phyloP scores from a whole-genome alignment of 208 protist genomes.

The Leishmania lainsoni region DNA sequence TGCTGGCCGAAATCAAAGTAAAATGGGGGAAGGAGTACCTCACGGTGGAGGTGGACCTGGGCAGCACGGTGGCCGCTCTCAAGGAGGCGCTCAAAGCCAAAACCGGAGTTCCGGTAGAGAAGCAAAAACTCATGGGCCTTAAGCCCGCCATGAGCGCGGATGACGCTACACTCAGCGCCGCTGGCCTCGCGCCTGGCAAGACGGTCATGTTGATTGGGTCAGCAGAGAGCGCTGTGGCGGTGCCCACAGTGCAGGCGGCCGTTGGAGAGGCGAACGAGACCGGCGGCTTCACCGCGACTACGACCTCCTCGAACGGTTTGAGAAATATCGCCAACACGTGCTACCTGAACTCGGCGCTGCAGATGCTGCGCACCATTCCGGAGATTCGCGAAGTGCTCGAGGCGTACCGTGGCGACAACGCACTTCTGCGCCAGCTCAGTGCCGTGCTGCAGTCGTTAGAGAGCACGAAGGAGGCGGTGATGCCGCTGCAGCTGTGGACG shows the following conservation, averaged over 20 bases:
- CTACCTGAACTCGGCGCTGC: constrained; percentile 88
- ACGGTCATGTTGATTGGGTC: constrained; percentile 83
- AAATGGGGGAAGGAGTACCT: constrained; percentile 85
- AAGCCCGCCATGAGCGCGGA: constrained; percentile 36
- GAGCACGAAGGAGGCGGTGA: constrained; percentile 33
- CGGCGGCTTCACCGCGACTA: constrained; percentile 19
- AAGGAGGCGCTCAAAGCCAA: constrained; percentile 53
- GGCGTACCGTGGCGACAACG: constrained; percentile 36
- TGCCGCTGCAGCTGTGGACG: constrained; percentile 58
- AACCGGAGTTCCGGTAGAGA: constrained; percentile 73
- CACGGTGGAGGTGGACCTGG: constrained; percentile 54
- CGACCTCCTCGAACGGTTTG: constrained; percentile 49
- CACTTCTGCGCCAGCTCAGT: constrained; percentile 40
- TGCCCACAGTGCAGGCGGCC: constrained; percentile 32
- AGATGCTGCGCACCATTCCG: constrained; percentile 83
- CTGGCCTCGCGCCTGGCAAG: constrained; percentile 56
- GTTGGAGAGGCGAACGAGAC: constrained; percentile 15
- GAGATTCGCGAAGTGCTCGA: constrained; percentile 53
- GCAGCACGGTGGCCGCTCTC: constrained; percentile 38
- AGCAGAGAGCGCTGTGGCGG: constrained; percentile 33
- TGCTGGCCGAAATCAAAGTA: constrained; percentile 49
- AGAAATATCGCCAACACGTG: constrained; percentile 89
- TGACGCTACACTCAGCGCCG: constrained; percentile 38
- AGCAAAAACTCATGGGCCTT: constrained; percentile 88
- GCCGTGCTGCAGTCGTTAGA: constrained; percentile 54